Conservation (phyloP, 305 asterid genomes). For the Rubia peregrina region DNA sequence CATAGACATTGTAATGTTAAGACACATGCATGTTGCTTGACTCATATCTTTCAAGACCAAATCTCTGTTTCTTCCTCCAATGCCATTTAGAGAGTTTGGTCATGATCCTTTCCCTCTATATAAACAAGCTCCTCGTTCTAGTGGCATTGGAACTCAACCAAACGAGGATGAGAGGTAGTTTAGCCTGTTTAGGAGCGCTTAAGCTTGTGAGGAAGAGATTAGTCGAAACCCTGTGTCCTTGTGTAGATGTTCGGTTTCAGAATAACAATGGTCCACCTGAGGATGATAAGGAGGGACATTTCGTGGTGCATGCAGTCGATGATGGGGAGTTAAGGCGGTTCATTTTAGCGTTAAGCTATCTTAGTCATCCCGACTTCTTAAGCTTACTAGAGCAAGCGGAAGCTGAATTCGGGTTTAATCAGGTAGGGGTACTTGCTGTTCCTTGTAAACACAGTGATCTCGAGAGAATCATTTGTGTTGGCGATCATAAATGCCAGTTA, state of each 20-base stretch:
- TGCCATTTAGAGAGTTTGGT: neutral
- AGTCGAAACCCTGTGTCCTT: slow-evolving; percentile 15
- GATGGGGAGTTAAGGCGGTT: slow-evolving; percentile 37
- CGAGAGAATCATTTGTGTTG: slow-evolving; percentile 24
- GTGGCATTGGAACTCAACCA: neutral
- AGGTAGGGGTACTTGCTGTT: slow-evolving; percentile 36
- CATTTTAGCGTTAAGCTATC: slow-evolving; percentile 30
- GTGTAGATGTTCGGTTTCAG: slow-evolving; percentile 14
- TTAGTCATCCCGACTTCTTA: slow-evolving; percentile 35
- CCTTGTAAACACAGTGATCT: slow-evolving; percentile 42
- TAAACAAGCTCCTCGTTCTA: neutral
- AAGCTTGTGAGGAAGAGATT: slow-evolving; percentile 23
- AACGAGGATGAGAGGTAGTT: slow-evolving; percentile 26
- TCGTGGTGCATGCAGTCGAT: slow-evolving; percentile 41
- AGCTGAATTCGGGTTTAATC: slow-evolving; percentile 42
- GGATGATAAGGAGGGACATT: slow-evolving; percentile 54
- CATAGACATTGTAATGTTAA: slow-evolving; percentile 19
- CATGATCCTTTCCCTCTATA: slow-evolving; percentile 1
- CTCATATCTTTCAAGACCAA: slow-evolving; percentile 6
- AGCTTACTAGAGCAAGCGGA: slow-evolving; percentile 41
- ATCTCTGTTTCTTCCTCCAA: slow-evolving; percentile 4
- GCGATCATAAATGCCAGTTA: neutral
- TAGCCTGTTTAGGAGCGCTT: slow-evolving; percentile 17
- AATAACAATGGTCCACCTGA: slow-evolving; percentile 19
- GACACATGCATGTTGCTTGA: slow-evolving; percentile 23